Evolutionary conservation across 805 yeast species (phyloP).

Genomic region (Tetrapisispora phaffii): DNA sequence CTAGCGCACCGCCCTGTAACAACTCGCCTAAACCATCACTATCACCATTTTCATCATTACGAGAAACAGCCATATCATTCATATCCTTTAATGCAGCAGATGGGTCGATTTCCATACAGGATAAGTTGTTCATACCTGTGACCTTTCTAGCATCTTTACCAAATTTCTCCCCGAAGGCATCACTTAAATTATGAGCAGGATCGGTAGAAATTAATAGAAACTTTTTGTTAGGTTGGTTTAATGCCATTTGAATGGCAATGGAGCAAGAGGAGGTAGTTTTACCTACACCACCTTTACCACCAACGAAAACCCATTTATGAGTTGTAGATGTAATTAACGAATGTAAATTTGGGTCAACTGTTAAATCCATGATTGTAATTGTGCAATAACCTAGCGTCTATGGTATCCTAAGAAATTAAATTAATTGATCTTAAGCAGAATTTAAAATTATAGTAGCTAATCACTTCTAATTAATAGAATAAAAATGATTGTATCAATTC

Average conservation of each 20-base stretch:
- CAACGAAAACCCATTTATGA: slow-evolving; percentile 94
- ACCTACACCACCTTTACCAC: slow-evolving; percentile 99
- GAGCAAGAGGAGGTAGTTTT: slow-evolving; percentile 96
- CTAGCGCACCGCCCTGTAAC: slow-evolving; percentile 34
- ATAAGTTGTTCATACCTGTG: slow-evolving; percentile 75
- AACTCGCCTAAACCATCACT: slow-evolving; percentile 26
- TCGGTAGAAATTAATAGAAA: slow-evolving; percentile 90
- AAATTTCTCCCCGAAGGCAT: slow-evolving; percentile 96
- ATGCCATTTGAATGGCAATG: slow-evolving; percentile 86
- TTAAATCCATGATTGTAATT: slow-evolving; percentile 38
- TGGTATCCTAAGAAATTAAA: too few relatives aligned
- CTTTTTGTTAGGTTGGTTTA: slow-evolving; percentile 66
- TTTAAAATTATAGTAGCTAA: too few relatives aligned
- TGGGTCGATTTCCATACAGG: slow-evolving; percentile 98
- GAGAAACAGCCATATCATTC: slow-evolving; percentile 39
- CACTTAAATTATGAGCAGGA: slow-evolving; percentile 96
- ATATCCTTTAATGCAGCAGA: slow-evolving; percentile 87
- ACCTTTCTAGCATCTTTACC: slow-evolving; percentile 94
- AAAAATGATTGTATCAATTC: too few relatives aligned
- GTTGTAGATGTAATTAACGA: slow-evolving; percentile 57
- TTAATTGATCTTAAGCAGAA: too few relatives aligned
- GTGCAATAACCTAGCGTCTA: too few relatives aligned
- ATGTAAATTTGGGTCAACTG: slow-evolving; percentile 62
- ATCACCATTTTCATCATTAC: slow-evolving; percentile 35
- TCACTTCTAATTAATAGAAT: too few relatives aligned